A percentile compares a stretch with the other conserved stretches of the same genome.
Conservation (phyloP, 2,329 filamentous ascomycete species). For the Microdochium trichocladiopsis region DNA sequence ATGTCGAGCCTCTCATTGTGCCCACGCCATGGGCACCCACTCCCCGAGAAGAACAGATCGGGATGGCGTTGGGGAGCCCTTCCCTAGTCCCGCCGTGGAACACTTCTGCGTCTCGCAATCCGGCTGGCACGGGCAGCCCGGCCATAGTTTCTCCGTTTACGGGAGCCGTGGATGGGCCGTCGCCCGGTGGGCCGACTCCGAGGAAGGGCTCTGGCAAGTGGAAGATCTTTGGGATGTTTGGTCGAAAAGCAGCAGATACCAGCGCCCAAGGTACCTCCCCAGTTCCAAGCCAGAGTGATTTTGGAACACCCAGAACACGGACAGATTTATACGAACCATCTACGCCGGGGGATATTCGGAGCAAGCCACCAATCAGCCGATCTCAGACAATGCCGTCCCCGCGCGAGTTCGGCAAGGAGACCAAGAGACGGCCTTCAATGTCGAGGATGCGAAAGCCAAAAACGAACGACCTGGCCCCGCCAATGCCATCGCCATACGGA, state of each 20-base stretch:
- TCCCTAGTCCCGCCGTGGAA: slow-evolving; percentile 28
- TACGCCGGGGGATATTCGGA: neutral
- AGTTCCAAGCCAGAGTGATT: neutral
- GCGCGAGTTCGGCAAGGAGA: neutral
- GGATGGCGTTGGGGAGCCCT: slow-evolving; percentile 69
- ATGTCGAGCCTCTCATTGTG: slow-evolving; percentile 18
- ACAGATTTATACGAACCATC: neutral
- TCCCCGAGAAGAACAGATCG: slow-evolving; percentile 44
- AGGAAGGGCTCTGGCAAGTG: slow-evolving; percentile 48
- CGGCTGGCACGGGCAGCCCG: neutral
- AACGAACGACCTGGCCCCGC: neutral
- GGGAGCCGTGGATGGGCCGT: slow-evolving; percentile 10
- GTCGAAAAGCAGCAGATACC: slow-evolving; percentile 30
- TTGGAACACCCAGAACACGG: neutral
- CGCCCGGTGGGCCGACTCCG: slow-evolving; percentile 17
- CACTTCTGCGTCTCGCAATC: neutral
- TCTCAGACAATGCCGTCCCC: neutral
- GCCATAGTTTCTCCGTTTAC: slow-evolving; percentile 12
- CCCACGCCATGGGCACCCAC: slow-evolving; percentile 29
- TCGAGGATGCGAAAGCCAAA: neutral
- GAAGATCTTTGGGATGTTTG: slow-evolving; percentile 52
- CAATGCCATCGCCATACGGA: neutral
- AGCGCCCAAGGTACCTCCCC: slow-evolving; percentile 3
- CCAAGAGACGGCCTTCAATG: neutral
- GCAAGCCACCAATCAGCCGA: neutral